Percentiles rank a stretch among this genome's conserved stretches.
phyloP scores from a whole-genome alignment of 192 early-diverging fungal genomes.

The Gaertneriomyces semiglobifer region DNA sequence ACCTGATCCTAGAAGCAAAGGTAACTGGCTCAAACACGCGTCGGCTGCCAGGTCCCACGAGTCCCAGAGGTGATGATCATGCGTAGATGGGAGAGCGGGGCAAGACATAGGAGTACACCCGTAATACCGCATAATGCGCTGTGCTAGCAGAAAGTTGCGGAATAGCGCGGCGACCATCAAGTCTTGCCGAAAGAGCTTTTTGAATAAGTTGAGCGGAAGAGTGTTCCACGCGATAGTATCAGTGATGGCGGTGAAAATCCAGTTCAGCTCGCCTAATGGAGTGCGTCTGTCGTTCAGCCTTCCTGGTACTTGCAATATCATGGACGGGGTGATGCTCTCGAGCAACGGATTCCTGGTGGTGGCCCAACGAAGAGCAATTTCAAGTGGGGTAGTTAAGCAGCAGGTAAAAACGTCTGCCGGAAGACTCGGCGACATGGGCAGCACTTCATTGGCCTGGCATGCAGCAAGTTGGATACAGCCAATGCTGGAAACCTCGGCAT shows the following conservation, averaged over 20 bases:
- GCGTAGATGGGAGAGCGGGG: constrained; percentile 81
- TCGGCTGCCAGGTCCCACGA: constrained; percentile 94
- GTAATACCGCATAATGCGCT: constrained; percentile 93
- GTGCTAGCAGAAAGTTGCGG: constrained; percentile 92
- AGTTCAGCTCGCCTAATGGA: constrained; percentile 95
- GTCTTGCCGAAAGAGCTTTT: constrained; percentile 89
- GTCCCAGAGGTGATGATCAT: constrained; percentile 95
- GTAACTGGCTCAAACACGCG: constrained; percentile 86
- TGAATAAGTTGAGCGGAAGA: constrained; percentile 83
- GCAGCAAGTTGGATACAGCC: constrained; percentile 90
- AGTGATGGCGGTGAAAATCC: constrained; percentile 98
- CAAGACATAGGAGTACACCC: constrained; percentile 86
- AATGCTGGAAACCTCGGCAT: not conserved
- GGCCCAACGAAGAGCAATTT: constrained; percentile 90
- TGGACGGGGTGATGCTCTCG: constrained; percentile 72
- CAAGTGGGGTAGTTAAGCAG: constrained; percentile 93
- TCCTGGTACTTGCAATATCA: constrained; percentile 85
- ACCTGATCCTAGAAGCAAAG: constrained; percentile 59
- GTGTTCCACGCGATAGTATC: constrained; percentile 99
- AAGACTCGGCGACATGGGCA: constrained; percentile 90
- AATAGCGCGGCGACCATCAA: constrained; percentile 90
- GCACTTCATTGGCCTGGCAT: constrained; percentile 73
- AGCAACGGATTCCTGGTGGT: constrained; percentile 79
- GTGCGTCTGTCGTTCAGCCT: constrained; percentile 85
- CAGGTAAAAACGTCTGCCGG: constrained; percentile 97